Conservation (phyloP, 306 rosid genomes). For the Rosa lucieae region DNA sequence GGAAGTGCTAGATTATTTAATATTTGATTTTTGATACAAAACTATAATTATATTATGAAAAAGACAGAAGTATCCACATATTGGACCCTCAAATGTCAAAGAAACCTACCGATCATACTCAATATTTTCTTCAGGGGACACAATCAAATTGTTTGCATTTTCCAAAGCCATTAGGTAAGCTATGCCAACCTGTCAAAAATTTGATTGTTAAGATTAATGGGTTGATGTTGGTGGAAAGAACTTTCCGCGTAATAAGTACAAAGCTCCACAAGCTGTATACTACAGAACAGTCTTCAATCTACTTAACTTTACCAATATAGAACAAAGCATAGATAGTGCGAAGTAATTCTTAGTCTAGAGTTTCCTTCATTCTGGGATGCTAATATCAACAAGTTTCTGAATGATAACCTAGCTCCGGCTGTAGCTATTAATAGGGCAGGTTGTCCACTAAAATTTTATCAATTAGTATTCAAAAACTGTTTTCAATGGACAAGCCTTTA, state of each 20-base stretch:
- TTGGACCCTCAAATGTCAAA: constrained; percentile 18
- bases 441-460: background rate
- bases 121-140: constrained; percentile 75
- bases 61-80: background rate
- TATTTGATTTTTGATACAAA: background rate
- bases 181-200: constrained; percentile 74
- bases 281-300: background rate
- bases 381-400: background rate
- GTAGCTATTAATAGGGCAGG: background rate
- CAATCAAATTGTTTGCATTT: constrained; percentile 61
- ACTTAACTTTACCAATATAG: background rate
- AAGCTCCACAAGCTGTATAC: constrained; percentile 2
- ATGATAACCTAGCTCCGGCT: background rate
- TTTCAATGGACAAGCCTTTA: background rate
- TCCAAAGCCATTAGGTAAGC: constrained; percentile 93
- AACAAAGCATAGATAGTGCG: background rate
- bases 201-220: constrained; percentile 9
- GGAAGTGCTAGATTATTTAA: background rate
- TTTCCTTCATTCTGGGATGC: background rate
- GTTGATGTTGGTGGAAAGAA: constrained; percentile 10
- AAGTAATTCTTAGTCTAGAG: background rate
- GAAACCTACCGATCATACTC: constrained; percentile 83
- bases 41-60: background rate
- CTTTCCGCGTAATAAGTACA: background rate
- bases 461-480: background rate